phyloP scores from a whole-genome alignment of 306 rosid species.

The Abrus pulchellus region DNA sequence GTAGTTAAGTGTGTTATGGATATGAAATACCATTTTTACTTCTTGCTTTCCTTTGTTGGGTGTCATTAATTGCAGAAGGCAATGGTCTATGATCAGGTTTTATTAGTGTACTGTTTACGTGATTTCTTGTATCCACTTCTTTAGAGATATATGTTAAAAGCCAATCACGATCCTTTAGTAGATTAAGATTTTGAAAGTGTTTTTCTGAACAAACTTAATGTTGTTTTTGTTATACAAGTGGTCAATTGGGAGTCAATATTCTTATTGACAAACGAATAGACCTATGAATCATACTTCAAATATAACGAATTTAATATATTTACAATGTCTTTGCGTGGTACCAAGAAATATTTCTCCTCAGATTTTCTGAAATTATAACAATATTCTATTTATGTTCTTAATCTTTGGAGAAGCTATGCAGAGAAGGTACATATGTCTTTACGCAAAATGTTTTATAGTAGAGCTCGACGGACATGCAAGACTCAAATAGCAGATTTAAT shows the following conservation, averaged over 20 bases:
- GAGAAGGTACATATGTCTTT: background rate
- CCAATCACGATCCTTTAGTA: background rate
- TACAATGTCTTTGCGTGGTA: background rate
- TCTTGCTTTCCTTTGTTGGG: slow-evolving; percentile 34
- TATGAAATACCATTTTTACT: slow-evolving; percentile 20
- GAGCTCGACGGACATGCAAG: background rate
- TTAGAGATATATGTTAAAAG: background rate
- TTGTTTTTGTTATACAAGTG: slow-evolving; percentile 23
- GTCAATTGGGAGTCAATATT: background rate
- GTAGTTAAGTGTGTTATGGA: slow-evolving; percentile 6
- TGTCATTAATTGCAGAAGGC: slow-evolving; percentile 37
- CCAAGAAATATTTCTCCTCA: background rate
- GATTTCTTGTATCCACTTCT: slow-evolving; percentile 18
- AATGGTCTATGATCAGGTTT: slow-evolving; percentile 33
- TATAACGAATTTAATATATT: background rate
- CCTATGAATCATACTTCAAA: background rate
- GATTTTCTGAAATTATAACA: background rate
- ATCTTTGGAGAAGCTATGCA: background rate
- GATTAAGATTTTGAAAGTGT: background rate
- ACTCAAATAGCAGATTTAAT: background rate
- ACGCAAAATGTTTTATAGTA: background rate
- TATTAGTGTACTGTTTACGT: background rate
- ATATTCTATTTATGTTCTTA: background rate
- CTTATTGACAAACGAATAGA: background rate
- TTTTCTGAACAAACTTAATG: background rate